Percentiles rank a stretch among this genome's conserved stretches.
These are phyloP conservation scores for Pythium scleroteichum DNA, from an alignment of 352 stramenopile genomes.

Conservation along the genomic window DNA sequence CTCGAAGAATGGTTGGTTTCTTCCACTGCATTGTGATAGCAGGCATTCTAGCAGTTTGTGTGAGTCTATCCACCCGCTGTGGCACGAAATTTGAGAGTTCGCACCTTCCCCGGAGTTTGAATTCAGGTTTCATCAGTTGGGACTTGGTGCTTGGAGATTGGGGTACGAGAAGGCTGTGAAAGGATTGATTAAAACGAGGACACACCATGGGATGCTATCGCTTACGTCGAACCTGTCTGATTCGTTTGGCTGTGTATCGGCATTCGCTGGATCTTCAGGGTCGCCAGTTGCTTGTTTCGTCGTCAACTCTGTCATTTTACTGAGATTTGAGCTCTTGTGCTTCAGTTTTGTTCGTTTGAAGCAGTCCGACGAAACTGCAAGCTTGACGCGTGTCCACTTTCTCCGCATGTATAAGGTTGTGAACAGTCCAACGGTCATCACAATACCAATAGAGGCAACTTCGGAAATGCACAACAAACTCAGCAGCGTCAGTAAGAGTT, in stretches of 20 bases:
- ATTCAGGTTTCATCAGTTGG: neutral
- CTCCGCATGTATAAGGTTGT: slow-evolving; percentile 56
- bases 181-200: no score
- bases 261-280: slow-evolving; percentile 1
- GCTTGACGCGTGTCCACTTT: slow-evolving; percentile 36
- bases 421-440: slow-evolving; percentile 45
- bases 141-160: neutral
- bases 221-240: slow-evolving; percentile 11
- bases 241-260: slow-evolving; percentile 15
- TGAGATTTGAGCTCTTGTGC: slow-evolving; percentile 10
- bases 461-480: no score
- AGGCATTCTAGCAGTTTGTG: slow-evolving; percentile 41
- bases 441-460: slow-evolving; percentile 58
- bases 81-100: no score
- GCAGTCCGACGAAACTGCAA: slow-evolving; percentile 14
- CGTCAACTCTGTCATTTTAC: slow-evolving; percentile 19
- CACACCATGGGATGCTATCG: no score
- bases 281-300: neutral
- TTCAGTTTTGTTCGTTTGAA: slow-evolving; percentile 12
- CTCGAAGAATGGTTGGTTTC: slow-evolving; percentile 30
- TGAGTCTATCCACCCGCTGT: neutral
- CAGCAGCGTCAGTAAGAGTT: no score
- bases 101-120: neutral
- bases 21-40: slow-evolving; percentile 67
- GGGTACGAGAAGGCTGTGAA: no score